Conservation (phyloP, 2,329 filamentous ascomycete species). For the Xylaria sp. region DNA sequence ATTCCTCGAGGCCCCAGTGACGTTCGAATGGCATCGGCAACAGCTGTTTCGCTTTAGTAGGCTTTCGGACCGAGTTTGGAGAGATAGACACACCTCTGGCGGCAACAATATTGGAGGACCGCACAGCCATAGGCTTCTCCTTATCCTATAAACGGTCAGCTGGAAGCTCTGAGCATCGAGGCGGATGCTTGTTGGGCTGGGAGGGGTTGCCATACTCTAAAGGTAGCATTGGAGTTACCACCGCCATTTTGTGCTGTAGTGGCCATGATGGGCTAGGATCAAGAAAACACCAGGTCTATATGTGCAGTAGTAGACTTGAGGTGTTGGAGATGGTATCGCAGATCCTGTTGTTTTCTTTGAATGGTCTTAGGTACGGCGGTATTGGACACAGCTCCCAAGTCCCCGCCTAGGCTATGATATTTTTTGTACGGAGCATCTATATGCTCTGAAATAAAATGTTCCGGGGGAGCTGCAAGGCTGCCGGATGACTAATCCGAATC, state of each 20-base stretch:
- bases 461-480: conserved; percentile 38
- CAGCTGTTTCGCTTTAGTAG: conserved; percentile 61
- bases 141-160: conserved; percentile 62
- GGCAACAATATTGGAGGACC: conserved; percentile 94
- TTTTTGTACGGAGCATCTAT: conserved; percentile 22
- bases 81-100: conserved; percentile 73
- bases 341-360: background rate
- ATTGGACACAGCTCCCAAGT: background rate
- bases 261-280: conserved; percentile 41
- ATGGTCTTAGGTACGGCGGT: conserved; percentile 2
- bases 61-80: conserved; percentile 23
- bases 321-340: background rate
- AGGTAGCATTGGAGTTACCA: conserved; percentile 55
- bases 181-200: background rate
- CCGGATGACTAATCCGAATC: conserved; percentile 15
- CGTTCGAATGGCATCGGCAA: conserved; percentile 96
- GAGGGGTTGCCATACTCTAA: conserved; percentile 51
- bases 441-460: conserved; percentile 24
- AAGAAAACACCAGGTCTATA: background rate
- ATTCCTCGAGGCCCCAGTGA: conserved; percentile 95
- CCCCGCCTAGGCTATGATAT: conserved; percentile 29
- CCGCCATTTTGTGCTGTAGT: conserved; percentile 47
- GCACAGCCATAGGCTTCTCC: conserved; percentile 98
- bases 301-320: background rate
- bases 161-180: conserved; percentile 1